These are phyloP conservation scores for Botrytis elliptica DNA, from an alignment of 2,329 filamentous ascomycete genomes.

Conservation along the genomic window DNA sequence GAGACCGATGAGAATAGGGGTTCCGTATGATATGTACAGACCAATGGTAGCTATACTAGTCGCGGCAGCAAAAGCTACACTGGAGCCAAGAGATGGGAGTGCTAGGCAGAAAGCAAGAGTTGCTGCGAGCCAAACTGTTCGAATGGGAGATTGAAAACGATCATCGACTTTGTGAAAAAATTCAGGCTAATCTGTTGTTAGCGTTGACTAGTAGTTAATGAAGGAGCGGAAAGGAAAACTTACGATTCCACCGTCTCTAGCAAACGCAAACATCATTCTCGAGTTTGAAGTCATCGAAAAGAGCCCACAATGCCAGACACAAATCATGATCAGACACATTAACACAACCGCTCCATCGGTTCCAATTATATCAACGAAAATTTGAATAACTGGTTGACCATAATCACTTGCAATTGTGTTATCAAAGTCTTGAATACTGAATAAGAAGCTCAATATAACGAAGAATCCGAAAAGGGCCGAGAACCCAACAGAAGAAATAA, in stretches of 20 bases:
- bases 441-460: constrained; percentile 55
- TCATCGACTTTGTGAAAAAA: constrained; percentile 56
- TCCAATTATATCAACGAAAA: constrained; percentile 56
- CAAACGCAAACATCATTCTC: constrained; percentile 60
- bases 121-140: constrained; percentile 56
- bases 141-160: constrained; percentile 50
- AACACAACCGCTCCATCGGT: constrained; percentile 54
- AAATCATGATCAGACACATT: constrained; percentile 56
- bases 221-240: constrained; percentile 25
- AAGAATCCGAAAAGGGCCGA: constrained; percentile 59
- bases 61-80: constrained; percentile 56
- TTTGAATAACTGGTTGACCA: constrained; percentile 56
- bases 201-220: neutral
- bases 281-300: constrained; percentile 58
- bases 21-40: constrained; percentile 57
- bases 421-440: constrained; percentile 58
- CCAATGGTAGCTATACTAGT: constrained; percentile 60
- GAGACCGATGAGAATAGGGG: constrained; percentile 55
- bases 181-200: constrained; percentile 38
- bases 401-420: constrained; percentile 47
- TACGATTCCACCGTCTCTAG: constrained; percentile 53
- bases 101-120: constrained; percentile 54
- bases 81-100: constrained; percentile 53
- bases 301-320: constrained; percentile 60
- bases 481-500: constrained; percentile 56